phyloP scores from a whole-genome alignment of 768 basidiomycete species.

The Atractiella rhizophila region DNA sequence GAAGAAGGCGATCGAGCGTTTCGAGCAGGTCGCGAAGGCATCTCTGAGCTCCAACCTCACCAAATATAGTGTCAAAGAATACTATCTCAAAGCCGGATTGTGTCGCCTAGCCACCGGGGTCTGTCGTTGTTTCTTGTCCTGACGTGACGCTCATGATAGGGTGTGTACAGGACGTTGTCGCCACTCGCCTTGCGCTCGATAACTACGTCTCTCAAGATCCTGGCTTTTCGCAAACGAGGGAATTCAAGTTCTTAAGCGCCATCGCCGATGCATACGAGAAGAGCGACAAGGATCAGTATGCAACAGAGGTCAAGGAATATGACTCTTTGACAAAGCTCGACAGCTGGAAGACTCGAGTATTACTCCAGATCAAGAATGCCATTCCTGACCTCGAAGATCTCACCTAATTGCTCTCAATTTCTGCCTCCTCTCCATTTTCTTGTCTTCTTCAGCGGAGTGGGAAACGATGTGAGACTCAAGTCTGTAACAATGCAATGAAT shows the following conservation, averaged over 20 bases:
- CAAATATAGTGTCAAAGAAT: conserved; percentile 97
- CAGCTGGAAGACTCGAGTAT: too few relatives aligned
- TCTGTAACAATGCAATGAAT: too few relatives aligned
- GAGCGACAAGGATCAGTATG: too few relatives aligned
- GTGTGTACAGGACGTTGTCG: conserved; percentile 45
- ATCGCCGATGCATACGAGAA: conserved; percentile 69
- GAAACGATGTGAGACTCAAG: too few relatives aligned
- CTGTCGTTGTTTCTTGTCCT: not conserved
- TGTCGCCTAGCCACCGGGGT: conserved; percentile 75
- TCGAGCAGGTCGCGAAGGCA: conserved; percentile 68
- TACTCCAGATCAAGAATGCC: too few relatives aligned
- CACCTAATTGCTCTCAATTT: too few relatives aligned
- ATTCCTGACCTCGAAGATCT: too few relatives aligned
- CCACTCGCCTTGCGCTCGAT: conserved; percentile 49
- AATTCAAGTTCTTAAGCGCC: conserved; percentile 60
- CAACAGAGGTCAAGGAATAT: too few relatives aligned
- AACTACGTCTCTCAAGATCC: conserved; percentile 60
- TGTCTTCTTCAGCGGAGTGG: too few relatives aligned
- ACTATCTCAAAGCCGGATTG: conserved; percentile 65
- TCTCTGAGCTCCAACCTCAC: conserved; percentile 58
- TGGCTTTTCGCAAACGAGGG: conserved; percentile 64
- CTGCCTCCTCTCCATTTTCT: too few relatives aligned
- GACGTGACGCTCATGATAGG: not conserved
- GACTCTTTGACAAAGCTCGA: too few relatives aligned
- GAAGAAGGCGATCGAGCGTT: conserved; percentile 56